Base-by-base conservation (phyloP, 768 basidiomycete species). In the Astraeus odoratus region DNA sequence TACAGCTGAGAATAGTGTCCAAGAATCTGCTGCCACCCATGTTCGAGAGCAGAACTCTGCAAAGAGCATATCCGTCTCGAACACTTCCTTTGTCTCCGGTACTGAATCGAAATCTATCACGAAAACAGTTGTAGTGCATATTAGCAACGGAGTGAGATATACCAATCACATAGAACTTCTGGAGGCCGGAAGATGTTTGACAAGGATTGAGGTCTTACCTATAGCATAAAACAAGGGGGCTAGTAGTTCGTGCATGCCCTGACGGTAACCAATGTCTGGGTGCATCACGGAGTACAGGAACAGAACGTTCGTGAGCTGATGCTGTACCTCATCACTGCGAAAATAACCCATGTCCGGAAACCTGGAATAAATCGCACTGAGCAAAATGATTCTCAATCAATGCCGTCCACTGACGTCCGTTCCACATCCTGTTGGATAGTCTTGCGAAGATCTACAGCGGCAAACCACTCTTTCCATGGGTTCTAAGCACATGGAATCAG, bases 321-420 rank as follows among this genome's bases (percentile, higher is more conserved):
- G 70, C 59, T 95, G 91, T 1, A 94, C 80, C 23, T 80, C 72
- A 19, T 73, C 60, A 19, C 80, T 74, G 22, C 87, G 81, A 64
- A 97, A 99, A 68, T 94, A 99, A 6, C 75, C 73, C 46, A 97
- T 83, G 49, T 99, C 96, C n/a, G 96, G 96, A 59, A 98, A 99
- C 20, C 89, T 95, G 55, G 9, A n/a, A 23, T n/a, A 42, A 37
- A 33, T 22, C n/a, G n/a, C 43, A 30, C 29, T 41, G 18, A 34
- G 18, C n/a, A 12, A 22, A 7, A 6, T 27, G 33, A 47, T 47
- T 41, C 42, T 34, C 49, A 29, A 24, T 38, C 37, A 33, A 31
- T 12, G 20, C 26, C 31, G 13, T n/a, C 43, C 22, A 70, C 89
- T 64, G 65, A 93, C 83, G 96, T 98, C 56, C 96, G 75, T 55